These are phyloP conservation scores for Lupinus albus DNA, from an alignment of 306 rosid genomes.

Conservation along the genomic window DNA sequence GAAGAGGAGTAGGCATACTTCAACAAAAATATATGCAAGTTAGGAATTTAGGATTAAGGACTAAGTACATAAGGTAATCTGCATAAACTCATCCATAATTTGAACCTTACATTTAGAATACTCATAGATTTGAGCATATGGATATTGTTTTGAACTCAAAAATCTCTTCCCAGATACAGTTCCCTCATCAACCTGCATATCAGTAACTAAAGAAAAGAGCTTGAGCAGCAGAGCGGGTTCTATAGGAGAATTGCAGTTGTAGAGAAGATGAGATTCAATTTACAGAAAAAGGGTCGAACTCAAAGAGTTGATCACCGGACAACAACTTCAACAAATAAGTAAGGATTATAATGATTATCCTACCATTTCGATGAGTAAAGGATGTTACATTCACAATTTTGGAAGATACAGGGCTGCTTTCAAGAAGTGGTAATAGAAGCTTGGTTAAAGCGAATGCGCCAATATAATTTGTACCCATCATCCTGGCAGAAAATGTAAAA, in stretches of 20 bases:
- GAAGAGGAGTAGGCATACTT: conserved; percentile 76
- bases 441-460: conserved; percentile 74
- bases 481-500: conserved; percentile 52
- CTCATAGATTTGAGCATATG: conserved; percentile 74
- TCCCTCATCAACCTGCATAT: conserved; percentile 63
- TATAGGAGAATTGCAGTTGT: conserved; percentile 16
- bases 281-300: conserved; percentile 23
- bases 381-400: conserved; percentile 82
- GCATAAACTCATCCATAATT: conserved; percentile 20
- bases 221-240: conserved; percentile 16
- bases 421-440: conserved; percentile 71
- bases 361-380: conserved; percentile 84
- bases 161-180: conserved; percentile 70
- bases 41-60: conserved; percentile 45
- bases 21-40: conserved; percentile 39
- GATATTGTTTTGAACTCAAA: conserved; percentile 55
- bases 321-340: conserved; percentile 23
- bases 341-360: conserved; percentile 34
- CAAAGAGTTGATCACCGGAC: conserved; percentile 32
- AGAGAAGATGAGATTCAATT: background rate
- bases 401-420: conserved; percentile 70
- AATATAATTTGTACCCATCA: conserved; percentile 81
- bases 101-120: conserved; percentile 72
- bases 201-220: conserved; percentile 51
- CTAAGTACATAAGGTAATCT: conserved; percentile 20